These are phyloP conservation scores for Fusarium nygamai DNA, from an alignment of 2,329 filamentous ascomycete genomes.

Conservation along the genomic window DNA sequence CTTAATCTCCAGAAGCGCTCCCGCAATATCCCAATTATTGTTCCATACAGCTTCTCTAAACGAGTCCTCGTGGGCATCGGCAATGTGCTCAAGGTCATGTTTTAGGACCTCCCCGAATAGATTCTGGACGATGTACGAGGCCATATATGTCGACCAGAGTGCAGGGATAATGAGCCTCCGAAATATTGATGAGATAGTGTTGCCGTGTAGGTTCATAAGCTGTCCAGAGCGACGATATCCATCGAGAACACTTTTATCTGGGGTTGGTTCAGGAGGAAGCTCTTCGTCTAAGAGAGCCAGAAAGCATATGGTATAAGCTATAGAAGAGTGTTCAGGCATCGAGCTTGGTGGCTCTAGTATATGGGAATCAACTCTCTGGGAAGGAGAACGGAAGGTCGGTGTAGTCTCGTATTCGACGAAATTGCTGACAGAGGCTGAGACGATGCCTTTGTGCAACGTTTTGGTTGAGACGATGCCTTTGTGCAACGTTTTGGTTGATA, in stretches of 20 bases:
- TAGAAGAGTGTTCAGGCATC: neutral
- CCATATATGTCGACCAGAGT: neutral
- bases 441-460: too few species aligned
- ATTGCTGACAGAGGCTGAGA: too few species aligned
- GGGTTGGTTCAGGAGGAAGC: too few species aligned
- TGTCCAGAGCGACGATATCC: rapidly evolving
- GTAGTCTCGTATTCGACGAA: too few species aligned
- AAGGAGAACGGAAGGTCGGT: too few species aligned
- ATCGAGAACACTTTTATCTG: neutral
- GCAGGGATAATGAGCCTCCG: rapidly evolving
- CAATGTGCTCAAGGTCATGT: rapidly evolving
- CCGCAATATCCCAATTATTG: neutral
- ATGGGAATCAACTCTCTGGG: too few species aligned
- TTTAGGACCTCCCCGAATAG: rapidly evolving
- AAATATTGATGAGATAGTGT: neutral
- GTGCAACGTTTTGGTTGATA: rapidly evolving
- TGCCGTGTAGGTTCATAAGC: neutral
- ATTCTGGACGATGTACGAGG: rapidly evolving
- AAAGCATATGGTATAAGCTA: neutral
- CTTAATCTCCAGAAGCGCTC: neutral
- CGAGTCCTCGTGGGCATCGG: rapidly evolving
- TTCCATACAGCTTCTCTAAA: neutral
- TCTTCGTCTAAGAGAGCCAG: rapidly evolving
- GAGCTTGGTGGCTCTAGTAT: rapidly evolving
- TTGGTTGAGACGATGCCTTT: rapidly evolving